Base-by-base conservation (phyloP, 208 protist genomes). In the Paratrypanosoma confusum region DNA sequence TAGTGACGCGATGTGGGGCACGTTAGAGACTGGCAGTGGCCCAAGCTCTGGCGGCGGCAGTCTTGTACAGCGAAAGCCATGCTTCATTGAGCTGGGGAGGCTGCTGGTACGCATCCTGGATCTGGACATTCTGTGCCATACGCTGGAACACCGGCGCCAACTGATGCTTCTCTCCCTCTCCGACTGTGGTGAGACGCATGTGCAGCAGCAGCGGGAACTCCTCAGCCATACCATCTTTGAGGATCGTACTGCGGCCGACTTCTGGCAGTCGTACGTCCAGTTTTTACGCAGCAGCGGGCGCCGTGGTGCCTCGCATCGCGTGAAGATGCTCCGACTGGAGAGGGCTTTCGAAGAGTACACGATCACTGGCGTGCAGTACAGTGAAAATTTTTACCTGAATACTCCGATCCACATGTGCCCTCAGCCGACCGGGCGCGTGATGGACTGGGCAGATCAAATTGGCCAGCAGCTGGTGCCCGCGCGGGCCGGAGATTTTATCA, bases 301-400 rank as follows among this genome's bases (percentile, higher is more conserved):
- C 7, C 10, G 56, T 17, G 60, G 63, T n/a, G 40, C 71, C 17
- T 72, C 56, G 21, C 55, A 72, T 22, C 57, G 46, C 4, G 40
- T 90, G 21, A 68, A 61, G 11, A 54, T 55, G 37, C 63, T 85
- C 4, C 75, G 77, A 34, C 66, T 88, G 1, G 69, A 85, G 42
- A 72, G 78, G 31, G 69, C 66, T 26, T 88, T 78, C 50, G 78
- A 85, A 37, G 72, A 87, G 51, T 91, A 80, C 55, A 81, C 68
- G 41, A 77, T 88, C 46, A 81, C 74, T 2, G 65, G 58, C 16
- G 31, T 74, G 24, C 75, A 85, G 57, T 91, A 71, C 38, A 77
- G 88, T 50, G 75, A 85, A 36, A 88, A 88, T 42, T 36, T 88
- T 31, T 36, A 62, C 24, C 39, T 46, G 7, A 75, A 81, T 49